Evolutionary conservation across 2,329 filamentous ascomycete genomes (phyloP).

Genomic region (Teratosphaeria pseudoeucalypti): DNA sequence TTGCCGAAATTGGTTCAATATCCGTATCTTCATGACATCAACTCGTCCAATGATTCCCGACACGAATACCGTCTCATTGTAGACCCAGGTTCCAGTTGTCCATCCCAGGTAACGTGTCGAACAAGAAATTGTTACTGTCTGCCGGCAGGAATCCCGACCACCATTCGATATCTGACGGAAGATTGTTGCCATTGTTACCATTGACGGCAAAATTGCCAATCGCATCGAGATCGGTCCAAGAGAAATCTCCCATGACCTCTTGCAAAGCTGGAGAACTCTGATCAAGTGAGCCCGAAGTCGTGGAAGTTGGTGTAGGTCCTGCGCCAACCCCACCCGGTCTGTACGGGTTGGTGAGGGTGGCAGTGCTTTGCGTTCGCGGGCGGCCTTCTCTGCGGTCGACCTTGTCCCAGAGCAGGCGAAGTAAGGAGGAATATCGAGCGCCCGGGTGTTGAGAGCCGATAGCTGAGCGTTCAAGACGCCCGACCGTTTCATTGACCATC

Average conservation of each 20-base stretch:
- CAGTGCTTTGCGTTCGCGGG: slow-evolving; percentile 11
- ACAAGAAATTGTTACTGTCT: slow-evolving; percentile 25
- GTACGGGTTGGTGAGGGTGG: slow-evolving; percentile 27
- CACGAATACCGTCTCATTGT: slow-evolving; percentile 5
- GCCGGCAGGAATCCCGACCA: slow-evolving; percentile 29
- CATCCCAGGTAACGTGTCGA: slow-evolving; percentile 21
- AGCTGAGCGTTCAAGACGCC: slow-evolving; percentile 33
- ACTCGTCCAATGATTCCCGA: slow-evolving; percentile 7
- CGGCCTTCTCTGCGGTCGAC: slow-evolving; percentile 27
- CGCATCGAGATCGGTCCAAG: slow-evolving; percentile 39
- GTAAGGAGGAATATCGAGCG: slow-evolving; percentile 36
- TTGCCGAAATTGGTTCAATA: too few species aligned
- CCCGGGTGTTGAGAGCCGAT: slow-evolving; percentile 38
- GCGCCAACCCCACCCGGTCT: slow-evolving; percentile 30
- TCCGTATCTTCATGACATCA: not conserved
- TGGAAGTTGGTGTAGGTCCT: slow-evolving; percentile 22
- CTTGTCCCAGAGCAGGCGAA: slow-evolving; percentile 40
- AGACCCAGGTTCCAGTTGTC: slow-evolving; percentile 24
- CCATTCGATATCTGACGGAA: slow-evolving; percentile 22
- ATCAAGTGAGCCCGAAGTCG: slow-evolving; percentile 10
- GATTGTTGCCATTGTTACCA: slow-evolving; percentile 24
- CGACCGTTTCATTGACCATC: slow-evolving; percentile 38
- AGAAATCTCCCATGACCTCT: slow-evolving; percentile 39
- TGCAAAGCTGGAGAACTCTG: slow-evolving; percentile 32
- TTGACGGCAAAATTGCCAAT: slow-evolving; percentile 40